A percentile compares a stretch with the other conserved stretches of the same genome.
phyloP scores from a whole-genome alignment of 805 yeast species.

The Spathaspora boniae region DNA sequence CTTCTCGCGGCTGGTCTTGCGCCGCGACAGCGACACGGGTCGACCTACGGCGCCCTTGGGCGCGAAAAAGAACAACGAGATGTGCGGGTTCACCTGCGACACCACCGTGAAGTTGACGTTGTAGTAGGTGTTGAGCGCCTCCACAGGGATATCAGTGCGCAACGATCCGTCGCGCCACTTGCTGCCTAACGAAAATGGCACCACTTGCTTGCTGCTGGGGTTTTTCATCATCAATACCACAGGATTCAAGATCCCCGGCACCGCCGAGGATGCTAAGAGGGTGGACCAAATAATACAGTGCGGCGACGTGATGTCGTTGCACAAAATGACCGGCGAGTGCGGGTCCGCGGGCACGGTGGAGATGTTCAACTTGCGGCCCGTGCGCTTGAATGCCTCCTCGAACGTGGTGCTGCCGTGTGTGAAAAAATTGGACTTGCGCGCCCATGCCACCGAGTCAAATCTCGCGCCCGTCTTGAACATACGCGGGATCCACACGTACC shows the following conservation, averaged over 20 bases:
- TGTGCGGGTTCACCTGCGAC: conserved; percentile 82
- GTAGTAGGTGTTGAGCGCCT: conserved; percentile 68
- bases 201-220: conserved; percentile 33
- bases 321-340: conserved; percentile 73
- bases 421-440: conserved; percentile 62
- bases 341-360: conserved; percentile 82
- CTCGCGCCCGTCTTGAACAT: conserved; percentile 77
- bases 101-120: conserved; percentile 75
- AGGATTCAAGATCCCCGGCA: conserved; percentile 78
- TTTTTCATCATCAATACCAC: conserved; percentile 73
- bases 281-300: conserved; percentile 81
- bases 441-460: conserved; percentile 75
- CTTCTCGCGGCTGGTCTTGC: conserved; percentile 32
- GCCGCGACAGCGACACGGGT: conserved; percentile 58
- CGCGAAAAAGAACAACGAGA: conserved; percentile 69
- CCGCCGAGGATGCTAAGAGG: conserved; percentile 73
- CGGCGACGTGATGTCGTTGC: conserved; percentile 75
- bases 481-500: conserved; percentile 57
- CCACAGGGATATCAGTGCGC: conserved; percentile 75
- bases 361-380: conserved; percentile 69
- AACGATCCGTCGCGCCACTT: conserved; percentile 79
- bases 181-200: conserved; percentile 70
- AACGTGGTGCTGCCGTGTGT: conserved; percentile 72
- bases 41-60: conserved; percentile 79
- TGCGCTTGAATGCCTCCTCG: conserved; percentile 61